A percentile compares a stretch with the other conserved stretches of the same genome.
These are phyloP conservation scores for Cyclotella baltica DNA, from an alignment of 108 stramenopile species.

Conservation along the genomic window DNA sequence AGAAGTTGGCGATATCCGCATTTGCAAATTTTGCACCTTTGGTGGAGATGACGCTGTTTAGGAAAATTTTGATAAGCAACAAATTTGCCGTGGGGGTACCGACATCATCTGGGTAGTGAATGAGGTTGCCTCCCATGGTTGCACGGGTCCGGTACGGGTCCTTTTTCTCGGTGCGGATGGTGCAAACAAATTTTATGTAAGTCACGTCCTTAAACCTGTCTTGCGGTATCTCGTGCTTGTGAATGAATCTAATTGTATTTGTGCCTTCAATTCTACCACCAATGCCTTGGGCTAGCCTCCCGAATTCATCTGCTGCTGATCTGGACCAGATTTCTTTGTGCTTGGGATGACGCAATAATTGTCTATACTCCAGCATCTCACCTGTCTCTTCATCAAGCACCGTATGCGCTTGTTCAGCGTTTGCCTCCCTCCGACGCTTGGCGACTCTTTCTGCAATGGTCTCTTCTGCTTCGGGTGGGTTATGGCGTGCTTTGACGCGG, in stretches of 20 bases:
- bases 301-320: conserved; percentile 28
- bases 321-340: conserved; percentile 15
- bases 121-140: conserved; percentile 17
- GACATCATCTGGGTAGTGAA: conserved; percentile 34
- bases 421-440: background rate
- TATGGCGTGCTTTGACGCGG: background rate
- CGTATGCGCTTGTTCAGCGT: background rate
- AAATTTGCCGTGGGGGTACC: conserved; percentile 42
- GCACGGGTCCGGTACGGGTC: conserved; percentile 1
- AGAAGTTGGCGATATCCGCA: conserved; percentile 13
- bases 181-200: conserved; percentile 23
- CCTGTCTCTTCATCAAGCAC: conserved; percentile 39
- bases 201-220: conserved; percentile 39
- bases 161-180: conserved; percentile 5
- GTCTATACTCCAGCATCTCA: conserved; percentile 19
- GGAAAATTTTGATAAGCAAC: conserved; percentile 22
- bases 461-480: background rate
- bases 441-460: conserved; percentile 14
- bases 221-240: conserved; percentile 33
- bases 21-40: conserved; percentile 38
- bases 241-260: conserved; percentile 33
- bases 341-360: conserved; percentile 1
- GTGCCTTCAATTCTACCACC: conserved; percentile 12
- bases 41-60: conserved; percentile 58
- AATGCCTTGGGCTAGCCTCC: conserved; percentile 23